Evolutionary conservation across 1,284 basidiomycete species (phyloP), one percentile per base, ranked within the genome.

Genomic region (Ceratobasidium sp.): DNA sequence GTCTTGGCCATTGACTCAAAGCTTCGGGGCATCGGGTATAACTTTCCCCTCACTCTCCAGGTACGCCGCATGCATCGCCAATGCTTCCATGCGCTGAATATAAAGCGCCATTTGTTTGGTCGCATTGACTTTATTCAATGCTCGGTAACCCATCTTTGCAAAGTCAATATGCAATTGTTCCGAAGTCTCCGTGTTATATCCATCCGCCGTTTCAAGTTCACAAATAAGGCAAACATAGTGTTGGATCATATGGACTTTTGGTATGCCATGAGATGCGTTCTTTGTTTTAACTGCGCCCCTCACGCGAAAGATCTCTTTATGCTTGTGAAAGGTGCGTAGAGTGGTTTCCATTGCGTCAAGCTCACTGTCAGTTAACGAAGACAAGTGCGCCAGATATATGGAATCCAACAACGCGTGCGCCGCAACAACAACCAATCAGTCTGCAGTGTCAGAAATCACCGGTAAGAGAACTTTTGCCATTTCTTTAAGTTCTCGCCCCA

Each of bases 191-290:
- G 76, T 80, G 57, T 78, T 70, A 48, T 56, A 80, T 20, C 76
- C 76, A 46, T 79, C 69, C 7, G 78, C 57, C 38, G 79, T 76
- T 13, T 79, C 79, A 40, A 65, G 68, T 6, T 70, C 15, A 4
- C 28, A 26, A 33, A 78, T 79, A 12, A 61, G 52, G 23, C 42
- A 23, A 20, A 40, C 40, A 42, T 78, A 80, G 54, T 79, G 77
- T 10, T 73, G 28, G 2, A 86, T 79, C 9, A 80, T 80, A 67
- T 87, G 86, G 2, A 87, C 33, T 71, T 87, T 87, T 0, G 83
- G 84, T 44, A 87, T 84, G 12, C 50, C 52, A 71, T 86, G 85
- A 82, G 87, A 86, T 15, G n/a, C 54, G 4, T 57, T 64, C 28
- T 64, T 20, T 3, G 68, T 65, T 48, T 9, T 48, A 1, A 82